Percentiles rank a stretch among this genome's conserved stretches.
Conservation (phyloP, 2,329 filamentous ascomycete species). For the Ophiocordyceps robertsii region DNA sequence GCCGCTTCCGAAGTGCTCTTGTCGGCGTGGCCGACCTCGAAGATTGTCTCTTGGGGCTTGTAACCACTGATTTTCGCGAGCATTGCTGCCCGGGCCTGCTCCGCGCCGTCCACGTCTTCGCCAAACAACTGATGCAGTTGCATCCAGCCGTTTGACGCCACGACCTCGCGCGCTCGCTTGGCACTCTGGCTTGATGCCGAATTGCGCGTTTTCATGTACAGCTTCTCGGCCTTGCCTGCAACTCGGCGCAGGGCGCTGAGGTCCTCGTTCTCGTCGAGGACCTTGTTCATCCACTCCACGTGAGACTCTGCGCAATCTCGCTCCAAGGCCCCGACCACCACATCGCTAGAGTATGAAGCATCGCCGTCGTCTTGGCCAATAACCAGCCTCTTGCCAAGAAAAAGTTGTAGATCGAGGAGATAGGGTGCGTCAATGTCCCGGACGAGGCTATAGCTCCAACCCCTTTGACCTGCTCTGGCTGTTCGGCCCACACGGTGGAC, state of each 20-base stretch:
- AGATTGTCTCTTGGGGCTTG: constrained; percentile 87
- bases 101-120: constrained; percentile 48
- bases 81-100: constrained; percentile 71
- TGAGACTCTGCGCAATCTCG: constrained; percentile 61
- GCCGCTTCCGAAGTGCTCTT: constrained; percentile 53
- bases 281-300: constrained; percentile 72
- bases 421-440: constrained; percentile 83
- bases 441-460: constrained; percentile 92
- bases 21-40: constrained; percentile 71
- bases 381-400: constrained; percentile 73
- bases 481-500: constrained; percentile 94
- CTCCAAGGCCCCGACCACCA: constrained; percentile 66
- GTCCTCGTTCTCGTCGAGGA: constrained; percentile 63
- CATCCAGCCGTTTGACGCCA: constrained; percentile 55
- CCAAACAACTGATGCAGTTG: constrained; percentile 74
- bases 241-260: constrained; percentile 58
- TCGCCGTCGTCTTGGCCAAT: constrained; percentile 53
- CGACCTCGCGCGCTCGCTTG: constrained; percentile 69
- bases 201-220: constrained; percentile 82
- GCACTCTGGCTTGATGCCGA: constrained; percentile 84
- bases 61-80: constrained; percentile 79
- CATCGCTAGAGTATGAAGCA: constrained; percentile 65
- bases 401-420: constrained; percentile 84
- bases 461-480: constrained; percentile 79
- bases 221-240: constrained; percentile 76